Percentiles rank a stretch among this genome's conserved stretches.
Conservation (phyloP, 345 rosid genomes). For the Noccaea caerulescens region DNA sequence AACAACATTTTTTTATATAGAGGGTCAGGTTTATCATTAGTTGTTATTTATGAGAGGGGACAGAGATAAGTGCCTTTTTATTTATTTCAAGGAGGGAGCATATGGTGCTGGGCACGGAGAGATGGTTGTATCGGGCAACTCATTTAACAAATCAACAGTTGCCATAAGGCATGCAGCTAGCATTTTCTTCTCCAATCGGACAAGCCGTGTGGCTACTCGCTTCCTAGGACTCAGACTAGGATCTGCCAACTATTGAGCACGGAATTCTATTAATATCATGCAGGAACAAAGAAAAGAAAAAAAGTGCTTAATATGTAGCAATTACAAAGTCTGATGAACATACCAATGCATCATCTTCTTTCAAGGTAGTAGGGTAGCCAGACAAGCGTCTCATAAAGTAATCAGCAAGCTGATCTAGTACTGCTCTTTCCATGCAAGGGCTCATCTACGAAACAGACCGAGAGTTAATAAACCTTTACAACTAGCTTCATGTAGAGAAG, state of each 20-base stretch:
- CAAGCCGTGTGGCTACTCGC: slow-evolving; percentile 92
- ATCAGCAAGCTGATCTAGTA: slow-evolving; percentile 79
- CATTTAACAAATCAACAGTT: slow-evolving; percentile 59
- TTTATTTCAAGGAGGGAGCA: slow-evolving; percentile 70
- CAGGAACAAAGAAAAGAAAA: slow-evolving; percentile 3
- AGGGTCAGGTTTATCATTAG: slow-evolving; percentile 1
- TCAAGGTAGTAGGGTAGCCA: slow-evolving; percentile 80
- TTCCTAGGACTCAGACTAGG: slow-evolving; percentile 71
- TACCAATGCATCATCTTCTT: slow-evolving; percentile 84
- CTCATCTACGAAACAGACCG: slow-evolving; percentile 61
- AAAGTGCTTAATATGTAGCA: not conserved
- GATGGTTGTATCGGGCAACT: slow-evolving; percentile 73
- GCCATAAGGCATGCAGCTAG: slow-evolving; percentile 75
- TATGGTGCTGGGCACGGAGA: slow-evolving; percentile 94
- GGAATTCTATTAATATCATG: slow-evolving; percentile 20
- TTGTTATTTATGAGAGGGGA: not conserved
- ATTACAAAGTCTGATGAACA: slow-evolving; percentile 10
- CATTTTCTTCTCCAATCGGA: slow-evolving; percentile 85
- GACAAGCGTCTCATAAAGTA: slow-evolving; percentile 74
- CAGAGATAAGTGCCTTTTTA: slow-evolving; percentile 44
- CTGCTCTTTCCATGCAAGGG: slow-evolving; percentile 93
- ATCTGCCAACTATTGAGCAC: slow-evolving; percentile 66
- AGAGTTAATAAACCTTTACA: slow-evolving; percentile 31
- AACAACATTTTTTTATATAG: slow-evolving; percentile 4
- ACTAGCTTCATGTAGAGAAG: not conserved